Conservation (phyloP, 345 rosid genomes). For the Gynandropsis gynandra region DNA sequence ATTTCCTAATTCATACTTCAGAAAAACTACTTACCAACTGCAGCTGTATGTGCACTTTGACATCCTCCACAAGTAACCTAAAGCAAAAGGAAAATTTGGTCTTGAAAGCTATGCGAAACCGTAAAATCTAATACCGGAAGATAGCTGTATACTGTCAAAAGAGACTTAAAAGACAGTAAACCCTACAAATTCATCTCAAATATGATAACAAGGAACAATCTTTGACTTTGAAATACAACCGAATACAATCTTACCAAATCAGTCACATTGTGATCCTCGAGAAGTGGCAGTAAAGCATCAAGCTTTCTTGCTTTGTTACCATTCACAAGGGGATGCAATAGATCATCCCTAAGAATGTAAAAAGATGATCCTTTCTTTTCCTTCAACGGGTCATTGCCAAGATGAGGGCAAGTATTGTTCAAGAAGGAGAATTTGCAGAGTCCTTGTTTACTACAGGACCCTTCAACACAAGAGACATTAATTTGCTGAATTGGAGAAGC, state of each 20-base stretch:
- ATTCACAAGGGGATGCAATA: slow-evolving; percentile 78
- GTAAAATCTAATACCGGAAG: neutral
- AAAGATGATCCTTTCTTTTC: slow-evolving; percentile 35
- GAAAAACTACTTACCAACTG: slow-evolving; percentile 46
- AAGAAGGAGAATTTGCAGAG: slow-evolving; percentile 25
- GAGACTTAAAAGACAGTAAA: neutral
- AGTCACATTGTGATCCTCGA: slow-evolving; percentile 51
- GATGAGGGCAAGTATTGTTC: slow-evolving; percentile 34
- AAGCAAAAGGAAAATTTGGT: slow-evolving; percentile 13
- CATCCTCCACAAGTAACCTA: slow-evolving; percentile 97
- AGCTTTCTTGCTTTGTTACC: slow-evolving; percentile 93
- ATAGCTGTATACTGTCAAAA: neutral
- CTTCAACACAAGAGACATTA: slow-evolving; percentile 28
- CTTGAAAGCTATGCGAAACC: neutral
- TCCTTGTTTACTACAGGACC: slow-evolving; percentile 18
- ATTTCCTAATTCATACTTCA: neutral
- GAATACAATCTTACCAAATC: slow-evolving; percentile 62
- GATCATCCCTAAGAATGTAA: slow-evolving; percentile 79
- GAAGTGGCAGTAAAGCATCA: slow-evolving; percentile 68
- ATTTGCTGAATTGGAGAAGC: slow-evolving; percentile 57
- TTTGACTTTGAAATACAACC: neutral
- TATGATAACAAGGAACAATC: neutral
- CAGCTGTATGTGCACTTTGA: slow-evolving; percentile 90
- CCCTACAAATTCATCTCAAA: slow-evolving; percentile 7
- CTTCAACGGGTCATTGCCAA: slow-evolving; percentile 30